Base-by-base conservation (phyloP, 2,329 filamentous ascomycete genomes). In the Cladophialophora psammophila region DNA sequence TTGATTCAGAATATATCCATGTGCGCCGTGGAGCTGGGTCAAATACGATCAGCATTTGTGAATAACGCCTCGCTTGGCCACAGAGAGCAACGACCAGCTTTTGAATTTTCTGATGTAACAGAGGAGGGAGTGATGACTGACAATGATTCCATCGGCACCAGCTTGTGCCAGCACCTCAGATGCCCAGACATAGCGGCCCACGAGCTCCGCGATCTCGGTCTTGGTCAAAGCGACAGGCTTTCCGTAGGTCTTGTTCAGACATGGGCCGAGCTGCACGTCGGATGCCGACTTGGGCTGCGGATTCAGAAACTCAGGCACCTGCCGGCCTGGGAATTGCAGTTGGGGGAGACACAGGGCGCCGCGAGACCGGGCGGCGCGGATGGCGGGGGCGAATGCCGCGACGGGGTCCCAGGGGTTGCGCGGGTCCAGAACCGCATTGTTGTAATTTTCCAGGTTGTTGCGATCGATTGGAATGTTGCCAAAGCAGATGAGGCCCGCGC, bases 11-110 rank as follows among this genome's bases (percentile, higher is more conserved):
- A 85, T 72, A 73, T 83, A 85, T 3, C 83, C 83, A 74, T 83
- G 82, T 26, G 84, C 84, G 4, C 77, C 84, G 72, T 87, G 85
- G 20, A 87, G 67, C 71, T 87, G 78, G 35, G 35, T 36, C 35
- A 7, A 36, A 36, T 2, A 36, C 7, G 35, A 36, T 36, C 35
- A 36, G 35, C 1, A 36, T 36, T 36, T 8, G 10, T 36, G 7
- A 5, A 36, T 36, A 7, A 36, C 7, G 35, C 35, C 7, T 36
- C 35, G 1, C 10, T 36, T 36, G 35, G 35, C 10, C 35, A 36
- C 35, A 36, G 35, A 36, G 35, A 36, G 35, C 35, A 36, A 36
- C 2, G 35, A 12, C 35, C 10, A 8, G 35, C 35, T 36, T 36
- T 12, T 36, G 35, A 15, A 15, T 55, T 26, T 15, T 26, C 52